Percentiles rank a stretch among this genome's conserved stretches.
These are phyloP conservation scores for Sinapis alba DNA, from an alignment of 441 rosid species.

Conservation along the genomic window DNA sequence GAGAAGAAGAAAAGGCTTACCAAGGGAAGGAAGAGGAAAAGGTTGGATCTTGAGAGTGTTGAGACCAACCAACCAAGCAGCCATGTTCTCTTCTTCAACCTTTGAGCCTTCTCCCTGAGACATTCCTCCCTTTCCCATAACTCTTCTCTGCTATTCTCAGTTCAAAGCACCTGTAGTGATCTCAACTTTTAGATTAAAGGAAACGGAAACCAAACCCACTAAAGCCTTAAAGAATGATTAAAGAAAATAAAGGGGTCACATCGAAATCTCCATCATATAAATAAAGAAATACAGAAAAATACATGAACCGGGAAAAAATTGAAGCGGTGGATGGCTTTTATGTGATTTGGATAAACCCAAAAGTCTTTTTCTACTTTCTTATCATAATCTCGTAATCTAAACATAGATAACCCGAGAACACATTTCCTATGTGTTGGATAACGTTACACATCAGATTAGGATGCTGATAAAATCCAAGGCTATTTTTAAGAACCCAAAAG, in stretches of 20 bases:
- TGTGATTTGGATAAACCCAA: slow-evolving; percentile 10
- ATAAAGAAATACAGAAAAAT: slow-evolving; percentile 14
- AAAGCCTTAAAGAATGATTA: slow-evolving; percentile 9
- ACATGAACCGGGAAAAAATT: slow-evolving; percentile 17
- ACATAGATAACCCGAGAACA: neutral
- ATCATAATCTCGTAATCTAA: neutral
- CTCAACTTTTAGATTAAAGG: slow-evolving; percentile 13
- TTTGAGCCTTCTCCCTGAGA: slow-evolving; percentile 51
- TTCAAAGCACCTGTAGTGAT: slow-evolving; percentile 2
- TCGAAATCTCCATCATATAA: slow-evolving; percentile 11
- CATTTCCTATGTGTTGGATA: neutral
- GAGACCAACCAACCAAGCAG: slow-evolving; percentile 85
- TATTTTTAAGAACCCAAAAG: neutral
- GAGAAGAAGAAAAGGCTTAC: slow-evolving; percentile 37
- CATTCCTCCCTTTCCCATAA: slow-evolving; percentile 76
- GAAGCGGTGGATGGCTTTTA: neutral
- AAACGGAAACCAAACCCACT: slow-evolving; percentile 16
- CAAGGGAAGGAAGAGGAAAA: slow-evolving; percentile 78
- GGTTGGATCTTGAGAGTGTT: slow-evolving; percentile 92
- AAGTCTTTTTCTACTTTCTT: slow-evolving; percentile 3
- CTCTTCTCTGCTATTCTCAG: slow-evolving; percentile 16
- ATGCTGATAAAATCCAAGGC: neutral
- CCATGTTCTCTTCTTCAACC: slow-evolving; percentile 74
- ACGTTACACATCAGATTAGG: neutral
- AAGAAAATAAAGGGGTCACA: slow-evolving; percentile 13